These are phyloP conservation scores for Lodderomyces parapsilosis DNA, from an alignment of 1,139 yeast species.

Conservation along the genomic window DNA sequence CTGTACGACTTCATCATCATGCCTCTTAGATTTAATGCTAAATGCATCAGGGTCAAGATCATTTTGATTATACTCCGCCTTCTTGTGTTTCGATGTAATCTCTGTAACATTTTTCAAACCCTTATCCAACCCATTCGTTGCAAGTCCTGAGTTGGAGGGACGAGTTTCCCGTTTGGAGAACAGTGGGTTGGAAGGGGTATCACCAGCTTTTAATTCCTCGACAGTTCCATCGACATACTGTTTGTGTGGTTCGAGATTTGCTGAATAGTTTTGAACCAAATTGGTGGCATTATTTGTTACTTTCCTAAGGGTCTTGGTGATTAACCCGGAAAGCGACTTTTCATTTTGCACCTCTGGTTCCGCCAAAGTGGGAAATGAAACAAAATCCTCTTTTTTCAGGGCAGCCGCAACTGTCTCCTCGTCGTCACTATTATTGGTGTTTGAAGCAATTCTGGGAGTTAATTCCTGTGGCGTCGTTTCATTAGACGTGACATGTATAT, in stretches of 20 bases:
- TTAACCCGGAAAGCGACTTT: slow-evolving; percentile 31
- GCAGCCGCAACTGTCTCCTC: slow-evolving; percentile 6
- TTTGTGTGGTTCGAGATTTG: slow-evolving; percentile 3
- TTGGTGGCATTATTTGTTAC: slow-evolving; percentile 47
- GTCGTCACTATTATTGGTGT: slow-evolving; percentile 17
- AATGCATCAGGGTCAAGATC: neutral
- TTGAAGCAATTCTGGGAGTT: slow-evolving; percentile 3
- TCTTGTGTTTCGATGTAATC: too few species aligned
- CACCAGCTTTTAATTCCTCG: neutral
- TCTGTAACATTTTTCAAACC: too few species aligned
- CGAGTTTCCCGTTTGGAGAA: too few species aligned
- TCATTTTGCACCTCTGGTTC: slow-evolving; percentile 40
- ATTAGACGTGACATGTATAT: neutral
- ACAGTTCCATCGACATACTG: neutral
- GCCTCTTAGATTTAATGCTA: neutral
- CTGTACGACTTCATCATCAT: neutral
- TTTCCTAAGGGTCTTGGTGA: slow-evolving; percentile 42
- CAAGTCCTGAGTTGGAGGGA: too few species aligned
- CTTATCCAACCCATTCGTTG: too few species aligned
- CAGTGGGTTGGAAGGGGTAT: neutral
- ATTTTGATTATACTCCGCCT: neutral
- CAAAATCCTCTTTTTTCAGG: slow-evolving; percentile 27
- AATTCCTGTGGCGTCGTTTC: neutral
- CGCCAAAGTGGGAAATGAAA: slow-evolving; percentile 46
- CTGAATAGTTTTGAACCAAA: slow-evolving; percentile 34